Percentiles rank a stretch among this genome's conserved stretches.
Conservation (phyloP, 441 rosid species). For the Erodium moschatum region DNA sequence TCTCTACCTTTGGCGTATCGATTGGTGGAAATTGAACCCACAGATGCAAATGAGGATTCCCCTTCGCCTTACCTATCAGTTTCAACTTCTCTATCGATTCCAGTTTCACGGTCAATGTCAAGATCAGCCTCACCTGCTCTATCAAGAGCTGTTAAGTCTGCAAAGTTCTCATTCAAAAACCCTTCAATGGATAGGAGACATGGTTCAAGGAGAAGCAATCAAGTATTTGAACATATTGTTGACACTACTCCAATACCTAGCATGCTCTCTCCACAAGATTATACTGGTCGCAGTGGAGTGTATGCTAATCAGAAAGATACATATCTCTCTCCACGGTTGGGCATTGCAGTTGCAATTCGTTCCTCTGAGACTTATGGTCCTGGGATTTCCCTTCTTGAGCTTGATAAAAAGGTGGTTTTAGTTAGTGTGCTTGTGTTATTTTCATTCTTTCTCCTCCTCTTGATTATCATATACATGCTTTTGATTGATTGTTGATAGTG, state of each 20-base stretch:
- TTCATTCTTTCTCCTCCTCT: background rate
- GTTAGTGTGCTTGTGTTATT: constrained; percentile 3
- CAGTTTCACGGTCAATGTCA: constrained; percentile 2
- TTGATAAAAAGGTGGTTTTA: constrained; percentile 83
- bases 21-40: constrained; percentile 79
- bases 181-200: constrained; percentile 57
- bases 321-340: constrained; percentile 61
- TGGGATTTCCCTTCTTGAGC: constrained; percentile 91
- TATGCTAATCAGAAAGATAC: constrained; percentile 84
- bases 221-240: constrained; percentile 78
- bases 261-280: constrained; percentile 97
- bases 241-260: constrained; percentile 85
- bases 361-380: constrained; percentile 77
- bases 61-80: background rate
- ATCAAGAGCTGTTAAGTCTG: constrained; percentile 67
- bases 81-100: background rate
- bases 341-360: constrained; percentile 77
- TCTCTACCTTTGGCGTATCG: constrained; percentile 69
- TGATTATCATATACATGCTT: background rate
- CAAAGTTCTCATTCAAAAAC: constrained; percentile 47
- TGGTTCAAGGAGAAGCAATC: constrained; percentile 49
- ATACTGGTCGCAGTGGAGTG: constrained; percentile 66
- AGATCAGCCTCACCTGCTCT: constrained; percentile 20
- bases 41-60: constrained; percentile 51
- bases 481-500: background rate